Evolutionary conservation across 345 rosid species (phyloP).

Genomic region (Cardamine occulta): DNA sequence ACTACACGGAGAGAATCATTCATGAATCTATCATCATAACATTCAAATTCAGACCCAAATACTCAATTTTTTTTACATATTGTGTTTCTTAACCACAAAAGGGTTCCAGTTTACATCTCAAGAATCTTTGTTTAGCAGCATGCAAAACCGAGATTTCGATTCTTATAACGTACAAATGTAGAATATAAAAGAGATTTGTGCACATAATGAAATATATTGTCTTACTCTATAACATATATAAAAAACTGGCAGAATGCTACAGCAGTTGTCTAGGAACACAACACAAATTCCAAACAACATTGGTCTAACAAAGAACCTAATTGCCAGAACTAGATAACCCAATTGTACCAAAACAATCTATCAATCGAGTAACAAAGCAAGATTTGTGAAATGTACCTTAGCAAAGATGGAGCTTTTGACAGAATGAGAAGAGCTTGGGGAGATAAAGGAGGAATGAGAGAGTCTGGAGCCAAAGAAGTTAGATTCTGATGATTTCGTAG

Average conservation of each 20-base stretch:
- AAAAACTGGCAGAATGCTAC: background rate
- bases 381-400: conserved; percentile 68
- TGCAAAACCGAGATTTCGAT: background rate
- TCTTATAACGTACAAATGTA: background rate
- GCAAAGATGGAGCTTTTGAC: conserved; percentile 58
- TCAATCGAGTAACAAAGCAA: background rate
- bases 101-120: conserved; percentile 14
- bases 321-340: background rate
- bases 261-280: background rate
- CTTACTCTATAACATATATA: background rate
- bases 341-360: background rate
- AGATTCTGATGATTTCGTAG: conserved; percentile 58
- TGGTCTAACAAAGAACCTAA: conserved; percentile 6
- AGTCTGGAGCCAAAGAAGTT: conserved; percentile 67
- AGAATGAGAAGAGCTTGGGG: conserved; percentile 48
- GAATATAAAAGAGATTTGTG: background rate
- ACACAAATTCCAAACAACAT: background rate
- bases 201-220: background rate
- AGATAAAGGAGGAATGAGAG: conserved; percentile 48
- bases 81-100: background rate
- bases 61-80: background rate
- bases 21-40: conserved; percentile 2
- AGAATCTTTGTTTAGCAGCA: background rate
- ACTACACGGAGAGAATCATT: background rate
- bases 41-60: background rate